Base-by-base conservation (phyloP, 2,329 filamentous ascomycete species). In the Thelonectria olida region DNA sequence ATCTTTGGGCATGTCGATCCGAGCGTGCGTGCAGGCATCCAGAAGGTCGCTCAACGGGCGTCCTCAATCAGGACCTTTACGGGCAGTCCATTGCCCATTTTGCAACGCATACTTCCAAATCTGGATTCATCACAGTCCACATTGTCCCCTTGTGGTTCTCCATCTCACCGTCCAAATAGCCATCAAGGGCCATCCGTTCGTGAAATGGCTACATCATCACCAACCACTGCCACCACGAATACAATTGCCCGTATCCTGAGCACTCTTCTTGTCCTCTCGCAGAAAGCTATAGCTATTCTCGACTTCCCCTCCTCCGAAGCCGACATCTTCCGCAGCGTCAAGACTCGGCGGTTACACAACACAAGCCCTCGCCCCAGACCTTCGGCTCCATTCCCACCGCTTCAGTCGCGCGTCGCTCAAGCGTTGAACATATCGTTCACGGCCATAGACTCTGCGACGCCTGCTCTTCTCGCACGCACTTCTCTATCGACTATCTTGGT, bases 1-100 rank as follows among this genome's bases (percentile, higher is more conserved):
- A 13, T 22, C 12, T 10, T 22, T 28, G 36, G 51, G 57, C 50
- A 60, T 60, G 57, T 60, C 51, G 50, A 60, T 60, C 57, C 51
- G 57, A 54, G 31, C 15, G 8, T 49, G 12, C 13, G 17, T 19
- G 25, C 23, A 27, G 25, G 5, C 48, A 49, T 57, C 45, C 47
- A 58, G 55, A 47, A 47, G 22, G 48, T 23, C 25, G 27, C 42
- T 12, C 20, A n/a, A 27, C 15, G 13, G 20, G 27, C 42, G 50
- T 49, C 19, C 27, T 57, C 19, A 5, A 17, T 42, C 55, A 52
- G 47, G 22, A 41, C 28, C 42, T 28, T n/a, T 20, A 19, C 15
- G n/a, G 44, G 28, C 28, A 25, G 44, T 23, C 34, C 53, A 42
- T 52, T 56, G 23, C 53, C 53, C 22, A 49, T 56, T 56, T 56